Evolutionary conservation across 2,329 filamentous ascomycete genomes (phyloP).

Genomic region (Incumbomyces delicatus): DNA sequence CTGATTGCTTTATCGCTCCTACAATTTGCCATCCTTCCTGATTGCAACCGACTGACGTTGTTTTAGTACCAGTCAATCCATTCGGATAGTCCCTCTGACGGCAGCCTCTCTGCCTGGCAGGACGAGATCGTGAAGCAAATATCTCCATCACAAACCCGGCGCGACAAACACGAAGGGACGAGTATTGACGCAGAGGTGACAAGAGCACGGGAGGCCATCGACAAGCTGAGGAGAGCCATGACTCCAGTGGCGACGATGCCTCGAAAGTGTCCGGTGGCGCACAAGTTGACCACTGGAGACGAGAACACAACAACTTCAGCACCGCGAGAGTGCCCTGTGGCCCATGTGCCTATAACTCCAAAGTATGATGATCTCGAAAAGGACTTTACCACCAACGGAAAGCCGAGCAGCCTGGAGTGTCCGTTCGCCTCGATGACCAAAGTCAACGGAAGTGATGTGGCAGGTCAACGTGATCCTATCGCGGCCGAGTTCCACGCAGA

Average conservation of each 20-base stretch:
- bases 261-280: conserved; percentile 21
- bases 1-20: background rate
- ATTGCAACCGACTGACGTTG: background rate
- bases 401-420: conserved; percentile 67
- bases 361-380: conserved; percentile 54
- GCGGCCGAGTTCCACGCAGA: conserved; percentile 36
- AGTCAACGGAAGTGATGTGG: conserved; percentile 21
- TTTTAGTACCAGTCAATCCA: background rate
- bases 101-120: conserved; percentile 1
- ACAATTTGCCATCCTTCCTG: background rate
- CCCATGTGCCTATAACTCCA: conserved; percentile 7
- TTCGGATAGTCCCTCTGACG: conserved; percentile 3
- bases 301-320: background rate
- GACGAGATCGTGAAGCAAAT: conserved; percentile 7
- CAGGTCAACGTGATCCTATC: conserved; percentile 39
- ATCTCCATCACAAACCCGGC: conserved; percentile 17
- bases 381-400: conserved; percentile 82
- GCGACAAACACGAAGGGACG: background rate
- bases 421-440: conserved; percentile 57
- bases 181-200: conserved; percentile 19
- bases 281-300: conserved; percentile 15
- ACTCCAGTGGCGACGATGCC: conserved; percentile 22
- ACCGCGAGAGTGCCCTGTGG: conserved; percentile 18
- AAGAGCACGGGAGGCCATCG: conserved; percentile 31
- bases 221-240: conserved; percentile 20